Evolutionary conservation across 2,329 filamentous ascomycete genomes (phyloP), one percentile per base, ranked within the genome.

Genomic region (Talaromyces sp.): DNA sequence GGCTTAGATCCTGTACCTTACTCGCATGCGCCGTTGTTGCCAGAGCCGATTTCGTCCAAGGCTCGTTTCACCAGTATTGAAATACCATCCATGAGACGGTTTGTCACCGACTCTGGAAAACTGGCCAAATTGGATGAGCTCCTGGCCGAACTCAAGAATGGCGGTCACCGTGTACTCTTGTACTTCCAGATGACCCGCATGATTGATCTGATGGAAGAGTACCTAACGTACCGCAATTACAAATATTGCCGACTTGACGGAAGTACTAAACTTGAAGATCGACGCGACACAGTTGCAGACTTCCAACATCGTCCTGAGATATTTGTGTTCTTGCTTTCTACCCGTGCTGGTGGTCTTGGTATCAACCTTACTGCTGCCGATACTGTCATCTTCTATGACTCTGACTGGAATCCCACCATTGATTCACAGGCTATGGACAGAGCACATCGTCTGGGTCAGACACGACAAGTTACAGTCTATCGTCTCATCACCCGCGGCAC

Each of bases 101-200:
- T 99, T 74, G 95, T 99, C 66, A 98, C 94, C 1, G 95, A 98
- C 78, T 97, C 93, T 62, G 95, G 95, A 74, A 99, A 99, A 81
- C 86, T 99, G 66, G 93, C 93, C 56, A 92, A 93, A 74, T 83
- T 99, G 60, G 95, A 99, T 75, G 84, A 91, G 69, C 83, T 99
- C 19, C 85, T 99, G 14, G 91, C 91, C 75, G 86, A 93, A 76
- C 88, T 99, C 73, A 99, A 98, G 84, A 90, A 92, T 67, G 91
- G 90, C 68, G 91, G 91, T 41, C 95, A 99, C 72, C 93, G 95
- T 73, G 95, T 99, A 24, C 83, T 99, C 62, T 83, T 99, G 22
- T 99, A 99, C 84, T 99, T 99, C 91, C 95, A 99, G 83, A 99
- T 99, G 95, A 99, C 95, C 3, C 91, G 92, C 74, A 99, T 99